Conservation (phyloP, 2,329 filamentous ascomycete species). For the Penicillium sp. region DNA sequence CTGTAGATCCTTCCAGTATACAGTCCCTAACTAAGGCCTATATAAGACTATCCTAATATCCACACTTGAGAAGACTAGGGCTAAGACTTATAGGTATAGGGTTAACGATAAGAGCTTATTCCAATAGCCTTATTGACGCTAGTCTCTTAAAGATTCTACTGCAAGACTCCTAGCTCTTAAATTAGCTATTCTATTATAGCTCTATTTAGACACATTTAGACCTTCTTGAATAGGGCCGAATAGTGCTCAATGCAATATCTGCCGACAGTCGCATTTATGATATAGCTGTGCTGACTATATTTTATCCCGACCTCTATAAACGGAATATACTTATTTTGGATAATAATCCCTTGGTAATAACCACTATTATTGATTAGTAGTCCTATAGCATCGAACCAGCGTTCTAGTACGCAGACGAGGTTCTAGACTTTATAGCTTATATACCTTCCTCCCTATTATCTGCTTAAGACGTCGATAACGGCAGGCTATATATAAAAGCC, state of each 20-base stretch:
- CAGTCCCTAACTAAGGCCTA: constrained; percentile 37
- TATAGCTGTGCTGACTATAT: constrained; percentile 20
- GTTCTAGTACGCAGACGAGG: constrained; percentile 30
- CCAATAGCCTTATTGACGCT: constrained; percentile 40
- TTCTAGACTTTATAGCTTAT: constrained; percentile 4
- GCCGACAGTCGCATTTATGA: constrained; percentile 27
- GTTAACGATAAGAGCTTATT: constrained; percentile 33
- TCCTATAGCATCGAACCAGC: constrained; percentile 32
- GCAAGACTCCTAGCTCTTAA: constrained; percentile 14
- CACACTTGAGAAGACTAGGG: constrained; percentile 9
- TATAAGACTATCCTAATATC: constrained; percentile 32
- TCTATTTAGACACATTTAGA: constrained; percentile 34
- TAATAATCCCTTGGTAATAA: constrained; percentile 30
- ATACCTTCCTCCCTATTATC: not conserved
- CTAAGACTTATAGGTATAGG: constrained; percentile 28
- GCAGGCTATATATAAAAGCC: constrained; percentile 32
- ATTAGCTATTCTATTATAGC: constrained; percentile 35
- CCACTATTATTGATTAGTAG: constrained; percentile 37
- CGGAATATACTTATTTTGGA: constrained; percentile 35
- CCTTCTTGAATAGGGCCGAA: constrained; percentile 32
- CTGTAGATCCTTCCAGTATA: constrained; percentile 33
- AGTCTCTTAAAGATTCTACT: constrained; percentile 38
- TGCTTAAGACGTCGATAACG: not conserved
- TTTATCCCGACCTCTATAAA: constrained; percentile 34
- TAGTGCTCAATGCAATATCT: constrained; percentile 31